Conservation (phyloP, 139 green algal species). For the Closterium sp. region DNA sequence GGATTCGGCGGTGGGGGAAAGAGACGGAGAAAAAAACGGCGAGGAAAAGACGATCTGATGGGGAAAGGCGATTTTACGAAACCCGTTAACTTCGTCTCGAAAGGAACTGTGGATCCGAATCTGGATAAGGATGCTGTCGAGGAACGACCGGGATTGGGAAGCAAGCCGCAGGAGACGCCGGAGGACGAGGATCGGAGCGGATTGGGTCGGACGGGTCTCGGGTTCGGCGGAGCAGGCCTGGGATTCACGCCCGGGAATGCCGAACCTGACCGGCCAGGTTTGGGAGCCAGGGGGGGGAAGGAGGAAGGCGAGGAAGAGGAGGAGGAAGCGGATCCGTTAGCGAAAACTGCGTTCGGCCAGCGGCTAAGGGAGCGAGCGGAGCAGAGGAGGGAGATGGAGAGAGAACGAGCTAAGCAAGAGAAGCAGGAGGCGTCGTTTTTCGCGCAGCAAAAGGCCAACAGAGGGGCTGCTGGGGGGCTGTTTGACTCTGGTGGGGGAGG, state of each 20-base stretch:
- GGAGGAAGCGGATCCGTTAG: slow-evolving; percentile 58
- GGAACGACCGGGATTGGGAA: neutral
- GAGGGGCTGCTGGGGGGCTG: neutral
- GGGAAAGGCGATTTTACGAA: slow-evolving; percentile 64
- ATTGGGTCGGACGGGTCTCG: neutral
- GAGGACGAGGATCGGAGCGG: neutral
- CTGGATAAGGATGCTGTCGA: slow-evolving; percentile 14
- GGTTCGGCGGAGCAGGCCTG: neutral
- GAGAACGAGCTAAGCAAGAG: slow-evolving; percentile 54
- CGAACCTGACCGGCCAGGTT: neutral
- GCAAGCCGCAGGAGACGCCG: neutral
- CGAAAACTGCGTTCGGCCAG: slow-evolving; percentile 78
- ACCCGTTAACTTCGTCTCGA: slow-evolving; percentile 83
- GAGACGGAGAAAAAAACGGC: slow-evolving; percentile 18
- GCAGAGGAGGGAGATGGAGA: slow-evolving; percentile 42
- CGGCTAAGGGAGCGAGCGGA: slow-evolving; percentile 59
- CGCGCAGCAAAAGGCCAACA: neutral
- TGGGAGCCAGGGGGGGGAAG: neutral
- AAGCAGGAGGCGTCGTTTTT: slow-evolving; percentile 32
- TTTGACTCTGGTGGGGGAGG: neutral
- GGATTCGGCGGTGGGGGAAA: slow-evolving; percentile 34
- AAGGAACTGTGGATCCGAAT: slow-evolving; percentile 49
- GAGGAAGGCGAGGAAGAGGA: slow-evolving; percentile 34
- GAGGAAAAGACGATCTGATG: slow-evolving; percentile 1
- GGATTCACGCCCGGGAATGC: neutral